These are phyloP conservation scores for Starmerella bombi DNA, from an alignment of 805 yeast genomes.

Conservation along the genomic window DNA sequence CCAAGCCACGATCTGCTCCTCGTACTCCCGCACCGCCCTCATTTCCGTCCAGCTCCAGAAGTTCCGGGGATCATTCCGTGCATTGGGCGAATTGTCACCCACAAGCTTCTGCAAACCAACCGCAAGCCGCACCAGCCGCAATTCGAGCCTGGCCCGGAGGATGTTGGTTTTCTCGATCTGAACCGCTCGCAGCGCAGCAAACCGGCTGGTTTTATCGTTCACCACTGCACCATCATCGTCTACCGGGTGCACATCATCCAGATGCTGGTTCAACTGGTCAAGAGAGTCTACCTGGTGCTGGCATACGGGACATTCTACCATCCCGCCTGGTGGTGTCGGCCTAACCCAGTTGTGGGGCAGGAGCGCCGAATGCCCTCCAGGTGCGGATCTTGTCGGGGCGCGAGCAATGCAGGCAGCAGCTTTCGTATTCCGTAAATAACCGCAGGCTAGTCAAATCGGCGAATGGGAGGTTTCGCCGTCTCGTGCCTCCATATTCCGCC, in stretches of 20 bases:
- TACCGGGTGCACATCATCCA: slow-evolving; percentile 50
- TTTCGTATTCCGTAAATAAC: too few species aligned
- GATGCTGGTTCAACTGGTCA: slow-evolving; percentile 48
- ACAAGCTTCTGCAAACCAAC: slow-evolving; percentile 18
- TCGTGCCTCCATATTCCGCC: too few species aligned
- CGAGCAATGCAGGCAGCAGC: too few species aligned
- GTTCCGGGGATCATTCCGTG: slow-evolving; percentile 18
- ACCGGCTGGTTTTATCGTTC: slow-evolving; percentile 36
- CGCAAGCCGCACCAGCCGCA: slow-evolving; percentile 34
- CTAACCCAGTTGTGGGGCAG: not conserved
- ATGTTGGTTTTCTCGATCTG: slow-evolving; percentile 40
- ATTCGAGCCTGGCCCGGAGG: slow-evolving; percentile 45
- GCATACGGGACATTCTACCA: not conserved
- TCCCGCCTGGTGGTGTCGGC: not conserved
- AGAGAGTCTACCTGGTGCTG: slow-evolving; percentile 20
- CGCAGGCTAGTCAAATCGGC: too few species aligned
- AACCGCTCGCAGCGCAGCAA: slow-evolving; percentile 31
- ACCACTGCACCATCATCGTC: slow-evolving; percentile 9
- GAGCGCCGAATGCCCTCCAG: too few species aligned
- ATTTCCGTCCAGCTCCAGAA: slow-evolving; percentile 23
- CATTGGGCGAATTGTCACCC: not conserved
- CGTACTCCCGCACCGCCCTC: slow-evolving; percentile 30
- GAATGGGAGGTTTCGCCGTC: too few species aligned
- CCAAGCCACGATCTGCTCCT: slow-evolving; percentile 50
- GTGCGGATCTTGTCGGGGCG: too few species aligned